phyloP scores from a whole-genome alignment of 495 filamentous ascomycete species.

The Acidomyces sp. region DNA sequence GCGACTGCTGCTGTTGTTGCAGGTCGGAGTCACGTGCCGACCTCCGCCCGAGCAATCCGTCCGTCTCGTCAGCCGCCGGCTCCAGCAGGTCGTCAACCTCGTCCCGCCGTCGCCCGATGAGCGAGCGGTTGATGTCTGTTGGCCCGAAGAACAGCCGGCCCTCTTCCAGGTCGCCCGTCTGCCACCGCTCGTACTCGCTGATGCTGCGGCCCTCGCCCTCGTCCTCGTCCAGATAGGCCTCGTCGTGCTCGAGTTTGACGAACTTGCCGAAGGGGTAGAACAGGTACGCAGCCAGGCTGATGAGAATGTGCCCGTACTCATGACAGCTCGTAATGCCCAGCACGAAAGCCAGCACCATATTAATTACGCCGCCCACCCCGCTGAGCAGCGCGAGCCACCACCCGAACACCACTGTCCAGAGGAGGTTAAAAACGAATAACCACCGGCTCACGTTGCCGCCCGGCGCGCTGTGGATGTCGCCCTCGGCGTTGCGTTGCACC shows the following conservation, averaged over 20 bases:
- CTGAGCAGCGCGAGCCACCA: conserved; percentile 90
- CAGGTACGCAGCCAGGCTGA: conserved; percentile 72
- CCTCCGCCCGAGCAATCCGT: conserved; percentile 64
- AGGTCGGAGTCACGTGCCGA: conserved; percentile 9
- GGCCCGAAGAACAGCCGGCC: conserved; percentile 93
- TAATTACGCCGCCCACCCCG: conserved; percentile 54
- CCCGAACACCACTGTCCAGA: conserved; percentile 87
- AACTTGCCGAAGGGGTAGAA: conserved; percentile 96
- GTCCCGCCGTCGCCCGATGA: conserved; percentile 76
- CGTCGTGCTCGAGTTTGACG: conserved; percentile 82
- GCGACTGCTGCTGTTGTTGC: conserved; percentile 28
- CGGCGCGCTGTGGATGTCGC: conserved; percentile 91
- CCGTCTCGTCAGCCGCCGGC: conserved; percentile 53
- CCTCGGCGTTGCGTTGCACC: conserved; percentile 89
- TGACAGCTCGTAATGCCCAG: conserved; percentile 68
- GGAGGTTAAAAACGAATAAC: conserved; percentile 71
- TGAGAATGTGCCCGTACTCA: conserved; percentile 77
- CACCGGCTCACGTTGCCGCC: conserved; percentile 74
- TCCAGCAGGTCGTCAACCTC: conserved; percentile 61
- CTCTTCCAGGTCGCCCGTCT: conserved; percentile 91
- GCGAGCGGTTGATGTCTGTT: conserved; percentile 52
- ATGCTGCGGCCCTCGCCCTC: conserved; percentile 98
- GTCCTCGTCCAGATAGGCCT: conserved; percentile 90
- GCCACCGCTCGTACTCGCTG: conserved; percentile 98
- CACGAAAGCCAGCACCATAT: conserved; percentile 22